These are phyloP conservation scores for Onygenales sp. DNA, from an alignment of 2,329 filamentous ascomycete species.

Conservation along the genomic window DNA sequence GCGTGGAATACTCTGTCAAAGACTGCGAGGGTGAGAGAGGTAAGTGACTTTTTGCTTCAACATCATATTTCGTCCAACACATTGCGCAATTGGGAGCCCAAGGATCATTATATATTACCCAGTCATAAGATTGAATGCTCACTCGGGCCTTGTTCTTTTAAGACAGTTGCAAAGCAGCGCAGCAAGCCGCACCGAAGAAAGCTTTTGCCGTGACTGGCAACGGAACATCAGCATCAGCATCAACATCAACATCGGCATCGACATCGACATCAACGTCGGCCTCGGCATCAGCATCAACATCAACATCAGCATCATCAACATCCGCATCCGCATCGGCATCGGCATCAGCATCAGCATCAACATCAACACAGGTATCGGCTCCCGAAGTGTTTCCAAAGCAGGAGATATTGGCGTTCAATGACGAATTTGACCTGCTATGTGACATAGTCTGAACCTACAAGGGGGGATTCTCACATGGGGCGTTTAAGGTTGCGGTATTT, in stretches of 20 bases:
- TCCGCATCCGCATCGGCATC: no score
- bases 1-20: conserved; percentile 8
- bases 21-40: conserved; percentile 13
- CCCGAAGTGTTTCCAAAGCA: neutral
- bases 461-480: no score
- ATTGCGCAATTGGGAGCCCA: neutral
- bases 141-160: neutral
- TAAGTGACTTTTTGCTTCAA: neutral
- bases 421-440: conserved; percentile 14
- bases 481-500: no score
- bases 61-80: neutral
- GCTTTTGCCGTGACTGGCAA: neutral
- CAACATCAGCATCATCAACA: neutral
- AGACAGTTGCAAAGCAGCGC: conserved; percentile 1
- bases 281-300: neutral
- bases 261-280: neutral
- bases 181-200: neutral
- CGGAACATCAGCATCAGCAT: neutral
- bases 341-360: neutral
- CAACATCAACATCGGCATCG: neutral
- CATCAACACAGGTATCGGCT: neutral
- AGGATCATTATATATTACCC: neutral
- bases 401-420: conserved; percentile 11
- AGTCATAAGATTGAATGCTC: neutral
- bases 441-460: conserved; percentile 3